Evolutionary conservation across 2,329 filamentous ascomycete genomes (phyloP), one percentile per base, ranked within the genome.

Genomic region (Calycina marina): DNA sequence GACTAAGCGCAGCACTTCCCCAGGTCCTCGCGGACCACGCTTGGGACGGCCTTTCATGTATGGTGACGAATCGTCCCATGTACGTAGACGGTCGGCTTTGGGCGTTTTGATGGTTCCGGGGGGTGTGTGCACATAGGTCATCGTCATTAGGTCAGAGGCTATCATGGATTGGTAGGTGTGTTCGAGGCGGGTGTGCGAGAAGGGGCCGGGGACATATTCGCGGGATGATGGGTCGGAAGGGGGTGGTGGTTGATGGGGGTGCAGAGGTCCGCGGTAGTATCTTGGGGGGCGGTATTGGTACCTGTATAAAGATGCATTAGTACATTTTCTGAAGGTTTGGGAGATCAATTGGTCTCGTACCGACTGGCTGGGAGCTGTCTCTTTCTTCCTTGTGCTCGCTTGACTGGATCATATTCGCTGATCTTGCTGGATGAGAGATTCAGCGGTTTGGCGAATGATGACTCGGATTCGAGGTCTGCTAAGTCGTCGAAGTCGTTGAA

Each of bases 271-370:
- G 50, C 88, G 82, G 57, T 93, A 77, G 68, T 86, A 98, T 61
- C 88, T 90, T 41, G 90, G 90, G 31, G 88, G 78, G 43, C 86
- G 84, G 58, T 80, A 96, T 59, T 93, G 82, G 62, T 96, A 98
- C 67, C 88, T 93, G 40, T 16, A n/a, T n/a, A n/a, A 39, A 20
- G 14, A 28, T 22, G 18, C 3, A 10, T 29, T 37, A 44, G 39
- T 24, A 34, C 24, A 36, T 12, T 25, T 14, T 20, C 11, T 15
- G 9, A 20, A 25, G 10, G 14, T 18, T 30, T 12, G 25, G 6
- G 29, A 14, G 16, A 34, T 11, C 15, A 14, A 35, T 16, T 31
- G 26, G 6, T 6, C 20, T 25, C 48, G 31, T 55, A 59, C 57
- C 57, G 52, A 54, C 55, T 58, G 31, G 52, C 40, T 34, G 56